These are phyloP conservation scores for Backusella mclennaniae DNA, from an alignment of 192 early-diverging fungal genomes.

Conservation along the genomic window DNA sequence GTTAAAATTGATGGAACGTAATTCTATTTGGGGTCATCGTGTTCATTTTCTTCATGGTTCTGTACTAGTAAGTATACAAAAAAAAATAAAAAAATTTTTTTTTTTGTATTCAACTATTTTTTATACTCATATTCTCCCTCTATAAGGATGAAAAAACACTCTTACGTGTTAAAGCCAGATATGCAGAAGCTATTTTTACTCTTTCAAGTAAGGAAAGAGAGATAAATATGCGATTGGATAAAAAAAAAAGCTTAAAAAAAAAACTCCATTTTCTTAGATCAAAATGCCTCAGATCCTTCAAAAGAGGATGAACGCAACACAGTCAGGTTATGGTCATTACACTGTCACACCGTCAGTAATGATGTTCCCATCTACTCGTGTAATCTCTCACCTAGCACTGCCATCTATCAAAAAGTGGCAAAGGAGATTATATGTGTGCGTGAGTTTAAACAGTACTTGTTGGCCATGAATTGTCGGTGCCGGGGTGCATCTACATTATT, in stretches of 20 bases:
- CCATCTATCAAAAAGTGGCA: slow-evolving; percentile 54
- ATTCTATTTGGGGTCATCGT: slow-evolving; percentile 36
- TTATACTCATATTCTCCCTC: not conserved
- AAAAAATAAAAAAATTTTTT: not conserved
- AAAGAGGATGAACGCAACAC: slow-evolving; percentile 69
- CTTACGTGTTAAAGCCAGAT: slow-evolving; percentile 28
- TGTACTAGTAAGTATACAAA: slow-evolving; percentile 12
- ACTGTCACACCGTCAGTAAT: slow-evolving; percentile 47
- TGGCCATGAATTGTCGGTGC: slow-evolving; percentile 55
- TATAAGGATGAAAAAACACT: slow-evolving; percentile 2
- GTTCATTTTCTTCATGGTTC: slow-evolving; percentile 31
- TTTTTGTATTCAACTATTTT: not conserved
- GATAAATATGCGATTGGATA: not conserved
- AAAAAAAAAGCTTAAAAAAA: not conserved
- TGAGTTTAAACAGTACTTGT: slow-evolving; percentile 46
- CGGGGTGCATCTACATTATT: slow-evolving; percentile 57
- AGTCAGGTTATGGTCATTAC: slow-evolving; percentile 63
- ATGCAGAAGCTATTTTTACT: slow-evolving; percentile 44
- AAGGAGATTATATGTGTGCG: slow-evolving; percentile 45
- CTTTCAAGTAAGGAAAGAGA: slow-evolving; percentile 33
- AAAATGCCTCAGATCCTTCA: slow-evolving; percentile 42
- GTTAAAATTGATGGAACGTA: slow-evolving; percentile 37
- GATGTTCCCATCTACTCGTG: slow-evolving; percentile 56
- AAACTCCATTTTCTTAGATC: slow-evolving; percentile 28
- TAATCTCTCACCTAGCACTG: slow-evolving; percentile 60